Percentiles rank a stretch among this genome's conserved stretches.
phyloP scores from a whole-genome alignment of 2,329 filamentous ascomycete species.

The Colletotrichum truncatum region DNA sequence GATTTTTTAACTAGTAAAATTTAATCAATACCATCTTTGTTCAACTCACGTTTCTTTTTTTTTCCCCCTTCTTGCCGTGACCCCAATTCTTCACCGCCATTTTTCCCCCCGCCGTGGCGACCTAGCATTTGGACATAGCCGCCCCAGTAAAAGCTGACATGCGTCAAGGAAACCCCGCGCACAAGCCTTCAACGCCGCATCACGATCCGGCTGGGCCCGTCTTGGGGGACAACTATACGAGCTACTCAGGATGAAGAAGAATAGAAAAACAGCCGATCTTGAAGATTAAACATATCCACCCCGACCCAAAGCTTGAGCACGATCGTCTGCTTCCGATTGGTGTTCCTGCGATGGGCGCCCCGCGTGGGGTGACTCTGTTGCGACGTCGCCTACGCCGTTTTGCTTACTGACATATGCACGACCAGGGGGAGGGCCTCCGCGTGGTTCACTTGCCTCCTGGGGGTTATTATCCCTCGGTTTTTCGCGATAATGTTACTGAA shows the following conservation, averaged over 20 bases:
- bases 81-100: not conserved
- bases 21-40: too few relatives aligned
- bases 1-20: not conserved
- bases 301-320: not conserved
- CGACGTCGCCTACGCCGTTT: not conserved
- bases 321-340: constrained; percentile 4
- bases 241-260: not conserved
- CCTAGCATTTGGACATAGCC: not conserved
- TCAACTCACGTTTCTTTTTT: too few relatives aligned
- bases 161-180: not conserved
- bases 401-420: constrained; percentile 19
- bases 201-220: not conserved
- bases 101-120: not conserved
- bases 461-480: fast-evolving
- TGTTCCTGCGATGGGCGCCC: not conserved
- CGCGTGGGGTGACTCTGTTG: not conserved
- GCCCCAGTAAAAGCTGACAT: not conserved
- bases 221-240: not conserved
- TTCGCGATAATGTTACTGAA: not conserved
- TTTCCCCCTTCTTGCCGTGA: too few relatives aligned
- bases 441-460: too few relatives aligned
- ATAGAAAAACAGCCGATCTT: not conserved
- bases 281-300: not conserved
- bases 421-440: not conserved
- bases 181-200: not conserved